Conservation (phyloP, 2,329 filamentous ascomycete genomes). For the Fusarium sp. region DNA sequence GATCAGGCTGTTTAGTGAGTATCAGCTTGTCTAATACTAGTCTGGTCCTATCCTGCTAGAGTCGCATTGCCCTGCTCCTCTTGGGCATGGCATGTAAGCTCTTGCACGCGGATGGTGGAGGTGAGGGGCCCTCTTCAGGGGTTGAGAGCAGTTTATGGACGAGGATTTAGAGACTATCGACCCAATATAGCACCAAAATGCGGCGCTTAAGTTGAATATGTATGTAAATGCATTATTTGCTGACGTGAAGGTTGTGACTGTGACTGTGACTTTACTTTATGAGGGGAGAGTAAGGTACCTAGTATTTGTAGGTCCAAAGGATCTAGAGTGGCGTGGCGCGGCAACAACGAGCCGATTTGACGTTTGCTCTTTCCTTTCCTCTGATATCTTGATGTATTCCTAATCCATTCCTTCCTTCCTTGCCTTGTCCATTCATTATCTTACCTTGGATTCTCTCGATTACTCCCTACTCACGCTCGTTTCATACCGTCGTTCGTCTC, state of each 20-base stretch:
- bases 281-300: neutral
- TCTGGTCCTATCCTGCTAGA: neutral
- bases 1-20: neutral
- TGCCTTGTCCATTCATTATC: neutral
- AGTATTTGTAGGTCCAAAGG: neutral
- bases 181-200: constrained; percentile 16
- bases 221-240: neutral
- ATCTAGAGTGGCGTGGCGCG: constrained; percentile 11
- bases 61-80: constrained; percentile 12
- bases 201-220: constrained; percentile 8
- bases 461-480: neutral
- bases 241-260: neutral
- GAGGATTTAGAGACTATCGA: constrained; percentile 10
- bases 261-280: neutral
- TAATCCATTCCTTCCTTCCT: neutral
- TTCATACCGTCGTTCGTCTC: neutral
- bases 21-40: neutral
- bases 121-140: constrained; percentile 9
- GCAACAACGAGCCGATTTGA: constrained; percentile 8
- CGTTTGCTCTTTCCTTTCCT: constrained; percentile 1
- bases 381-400: neutral
- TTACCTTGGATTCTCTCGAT: neutral
- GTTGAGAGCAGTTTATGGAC: neutral
- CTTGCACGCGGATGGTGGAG: constrained; percentile 1
- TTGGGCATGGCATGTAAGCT: constrained; percentile 13